Conservation (phyloP, 2,329 filamentous ascomycete species). For the Alternaria conjuncta region DNA sequence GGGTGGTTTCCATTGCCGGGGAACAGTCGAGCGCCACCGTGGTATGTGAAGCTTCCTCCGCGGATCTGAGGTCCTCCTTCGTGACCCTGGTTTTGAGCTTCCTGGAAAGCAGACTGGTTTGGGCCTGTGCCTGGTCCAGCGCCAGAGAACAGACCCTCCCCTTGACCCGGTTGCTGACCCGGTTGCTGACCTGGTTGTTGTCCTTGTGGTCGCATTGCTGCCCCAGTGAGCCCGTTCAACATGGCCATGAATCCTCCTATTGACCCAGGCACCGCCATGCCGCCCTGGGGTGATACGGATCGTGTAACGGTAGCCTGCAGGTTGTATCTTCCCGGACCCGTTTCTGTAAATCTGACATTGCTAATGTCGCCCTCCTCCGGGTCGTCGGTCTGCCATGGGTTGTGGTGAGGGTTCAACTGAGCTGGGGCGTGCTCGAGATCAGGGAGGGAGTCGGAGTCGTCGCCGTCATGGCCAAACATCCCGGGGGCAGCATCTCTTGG, state of each 20-base stretch:
- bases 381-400: conserved; percentile 59
- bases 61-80: conserved; percentile 18
- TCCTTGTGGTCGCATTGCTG: conserved; percentile 24
- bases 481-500: conserved; percentile 57
- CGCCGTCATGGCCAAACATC: conserved; percentile 35
- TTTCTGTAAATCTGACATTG: conserved; percentile 52
- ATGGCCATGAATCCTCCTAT: conserved; percentile 55
- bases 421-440: conserved; percentile 32
- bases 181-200: conserved; percentile 17
- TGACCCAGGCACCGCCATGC: conserved; percentile 28
- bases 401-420: conserved; percentile 49
- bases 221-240: conserved; percentile 54
- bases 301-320: conserved; percentile 45
- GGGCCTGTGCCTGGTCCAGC: conserved; percentile 5
- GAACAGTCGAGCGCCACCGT: conserved; percentile 48
- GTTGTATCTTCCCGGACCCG: conserved; percentile 44
- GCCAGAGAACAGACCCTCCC: conserved; percentile 21
- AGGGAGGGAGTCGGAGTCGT: conserved; percentile 37
- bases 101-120: conserved; percentile 23
- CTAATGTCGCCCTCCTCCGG: conserved; percentile 58
- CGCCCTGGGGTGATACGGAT: conserved; percentile 35
- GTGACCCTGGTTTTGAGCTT: conserved; percentile 18
- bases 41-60: conserved; percentile 39
- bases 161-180: conserved; percentile 24
- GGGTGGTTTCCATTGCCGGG: conserved; percentile 61